Base-by-base conservation (phyloP, 345 rosid genomes). In the Brassica napus region DNA sequence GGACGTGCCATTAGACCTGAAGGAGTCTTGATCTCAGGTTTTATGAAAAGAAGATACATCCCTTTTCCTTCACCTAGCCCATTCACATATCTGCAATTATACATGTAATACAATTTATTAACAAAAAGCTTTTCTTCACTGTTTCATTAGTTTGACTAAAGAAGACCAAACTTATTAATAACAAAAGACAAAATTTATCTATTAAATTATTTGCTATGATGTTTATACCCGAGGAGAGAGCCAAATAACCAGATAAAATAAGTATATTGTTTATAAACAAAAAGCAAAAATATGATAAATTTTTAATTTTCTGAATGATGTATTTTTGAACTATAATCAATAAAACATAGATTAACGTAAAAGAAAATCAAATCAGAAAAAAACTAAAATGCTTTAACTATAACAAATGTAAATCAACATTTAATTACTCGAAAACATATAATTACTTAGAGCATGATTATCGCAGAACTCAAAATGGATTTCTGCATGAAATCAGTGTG, bases 51-150 rank as follows among this genome's bases (percentile, higher is more conserved):
- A 34, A 94, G 88, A 65, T 92, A 92, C 98, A 94, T 92, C 79
- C 80, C 97, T 88, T 92, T 94, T 66, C 98, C 98, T 77, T 92
- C 84, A 83, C 90, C 98, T 84, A 94, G 83, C 16, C 96, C 98
- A 55, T 77, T 82, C 47, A 94, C 89, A 70, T 87, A 86, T 88
- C 98, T 94, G 86, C 66, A 84, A 72, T 72, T 82, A 75, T 24
- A 61, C 42, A 67, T 42, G 28, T 23, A 67, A 64, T 37, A 10
- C 12, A 34, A 69, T 47, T 10, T 54, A 26, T 78, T 3, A 73
- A 11, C 32, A 31, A 37, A 28, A 69, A 21, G 0, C 5, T 16
- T 8, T 0, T 69, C 35, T 68, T 78, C 65, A 76, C 86, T 85
- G 84, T 86, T 82, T 52, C 75, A 78, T 85, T 86, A 70, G 47